A percentile compares a stretch with the other conserved stretches of the same genome.
Conservation (phyloP, 2,329 filamentous ascomycete genomes). For the Hypocrella siamensis region DNA sequence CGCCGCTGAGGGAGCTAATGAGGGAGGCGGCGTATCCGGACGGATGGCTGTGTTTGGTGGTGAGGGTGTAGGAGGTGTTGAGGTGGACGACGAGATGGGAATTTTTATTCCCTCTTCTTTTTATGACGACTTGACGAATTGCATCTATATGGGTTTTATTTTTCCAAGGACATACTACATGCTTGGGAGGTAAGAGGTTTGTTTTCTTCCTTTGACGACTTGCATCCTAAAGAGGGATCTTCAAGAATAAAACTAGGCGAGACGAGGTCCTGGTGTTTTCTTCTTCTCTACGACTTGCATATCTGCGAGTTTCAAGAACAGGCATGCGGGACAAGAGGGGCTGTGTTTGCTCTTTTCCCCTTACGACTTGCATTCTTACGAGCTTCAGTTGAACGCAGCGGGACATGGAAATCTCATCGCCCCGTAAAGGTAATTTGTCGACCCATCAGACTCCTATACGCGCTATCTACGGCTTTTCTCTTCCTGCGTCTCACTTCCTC, state of each 20-base stretch:
- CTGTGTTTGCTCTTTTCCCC: neutral
- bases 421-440: constrained; percentile 49
- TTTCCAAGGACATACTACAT: no score
- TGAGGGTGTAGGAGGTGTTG: constrained; percentile 45
- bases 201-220: no score
- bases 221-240: no score
- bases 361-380: neutral
- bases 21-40: constrained; percentile 75
- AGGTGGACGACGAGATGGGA: neutral
- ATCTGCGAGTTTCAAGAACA: no score
- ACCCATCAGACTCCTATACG: constrained; percentile 63
- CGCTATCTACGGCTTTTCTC: constrained; percentile 62
- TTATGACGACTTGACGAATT: neutral
- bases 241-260: no score
- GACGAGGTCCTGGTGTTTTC: neutral
- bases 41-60: constrained; percentile 75
- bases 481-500: constrained; percentile 43
- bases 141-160: neutral
- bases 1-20: constrained; percentile 70
- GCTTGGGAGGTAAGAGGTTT: no score
- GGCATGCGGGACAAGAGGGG: no score
- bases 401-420: neutral
- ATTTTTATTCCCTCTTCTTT: neutral
- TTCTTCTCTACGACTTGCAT: no score
- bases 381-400: neutral